Evolutionary conservation across 2,329 filamentous ascomycete species (phyloP).

Genomic region (Purpureocillium lavendulum): DNA sequence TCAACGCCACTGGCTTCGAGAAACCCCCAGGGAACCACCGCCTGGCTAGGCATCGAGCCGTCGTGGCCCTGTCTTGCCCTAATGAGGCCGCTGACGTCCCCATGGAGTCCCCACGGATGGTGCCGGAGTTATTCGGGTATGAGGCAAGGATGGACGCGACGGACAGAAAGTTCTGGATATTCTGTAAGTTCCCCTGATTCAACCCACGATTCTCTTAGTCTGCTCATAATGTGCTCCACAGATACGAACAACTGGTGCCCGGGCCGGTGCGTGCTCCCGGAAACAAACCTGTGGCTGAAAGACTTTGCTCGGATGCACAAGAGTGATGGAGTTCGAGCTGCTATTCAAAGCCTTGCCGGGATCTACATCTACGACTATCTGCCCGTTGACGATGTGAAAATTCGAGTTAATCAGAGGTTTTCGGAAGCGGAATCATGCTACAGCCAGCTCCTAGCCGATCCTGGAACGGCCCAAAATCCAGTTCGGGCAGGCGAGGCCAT

Average conservation of each 20-base stretch:
- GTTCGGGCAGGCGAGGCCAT: slow-evolving; percentile 22
- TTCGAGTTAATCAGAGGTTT: slow-evolving; percentile 24
- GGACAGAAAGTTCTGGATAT: slow-evolving; percentile 23
- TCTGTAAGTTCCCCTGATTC: too few species aligned
- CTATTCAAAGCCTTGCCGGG: slow-evolving; percentile 30
- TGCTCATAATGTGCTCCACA: slow-evolving; percentile 10
- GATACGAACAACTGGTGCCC: slow-evolving; percentile 31
- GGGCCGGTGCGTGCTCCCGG: slow-evolving; percentile 27
- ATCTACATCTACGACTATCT: slow-evolving; percentile 33
- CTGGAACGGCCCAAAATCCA: slow-evolving; percentile 11
- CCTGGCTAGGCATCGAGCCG: too few species aligned
- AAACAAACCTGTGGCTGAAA: slow-evolving; percentile 30
- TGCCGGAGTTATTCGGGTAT: slow-evolving; percentile 14
- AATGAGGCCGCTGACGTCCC: slow-evolving; percentile 4
- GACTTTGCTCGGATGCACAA: slow-evolving; percentile 31
- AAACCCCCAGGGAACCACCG: too few species aligned
- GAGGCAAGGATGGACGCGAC: slow-evolving; percentile 24
- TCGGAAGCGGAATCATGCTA: slow-evolving; percentile 20
- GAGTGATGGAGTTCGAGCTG: slow-evolving; percentile 22
- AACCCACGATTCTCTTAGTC: too few species aligned
- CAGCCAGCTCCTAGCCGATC: slow-evolving; percentile 16
- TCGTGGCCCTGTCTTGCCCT: too few species aligned
- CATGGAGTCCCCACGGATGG: slow-evolving; percentile 12
- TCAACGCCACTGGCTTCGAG: too few species aligned
- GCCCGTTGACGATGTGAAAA: slow-evolving; percentile 20